These are phyloP conservation scores for Penicillium psychrosexuale DNA, from an alignment of 2,329 filamentous ascomycete genomes.

Conservation along the genomic window DNA sequence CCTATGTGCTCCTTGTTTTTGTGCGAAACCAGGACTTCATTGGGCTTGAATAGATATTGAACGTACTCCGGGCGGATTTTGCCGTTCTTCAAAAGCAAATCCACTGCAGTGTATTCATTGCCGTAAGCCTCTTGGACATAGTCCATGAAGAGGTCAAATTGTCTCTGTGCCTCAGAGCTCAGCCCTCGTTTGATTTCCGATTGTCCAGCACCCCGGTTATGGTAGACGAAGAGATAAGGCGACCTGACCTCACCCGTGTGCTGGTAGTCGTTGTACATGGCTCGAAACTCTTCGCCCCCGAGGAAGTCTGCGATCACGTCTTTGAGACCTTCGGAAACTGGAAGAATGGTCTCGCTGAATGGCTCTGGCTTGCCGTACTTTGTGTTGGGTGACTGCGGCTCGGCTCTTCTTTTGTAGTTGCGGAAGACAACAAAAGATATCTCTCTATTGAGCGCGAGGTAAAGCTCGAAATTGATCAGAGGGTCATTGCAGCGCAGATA, in stretches of 20 bases:
- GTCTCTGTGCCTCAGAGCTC: background rate
- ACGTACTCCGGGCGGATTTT: background rate
- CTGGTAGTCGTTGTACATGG: background rate
- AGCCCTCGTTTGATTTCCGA: background rate
- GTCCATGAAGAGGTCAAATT: conserved; percentile 2
- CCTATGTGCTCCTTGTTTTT: conserved; percentile 1
- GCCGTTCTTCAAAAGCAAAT: background rate
- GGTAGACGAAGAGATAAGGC: conserved; percentile 3
- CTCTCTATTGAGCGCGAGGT: conserved; percentile 4
- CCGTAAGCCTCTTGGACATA: conserved; percentile 1
- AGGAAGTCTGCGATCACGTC: background rate
- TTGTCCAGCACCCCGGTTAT: background rate
- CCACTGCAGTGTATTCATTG: background rate
- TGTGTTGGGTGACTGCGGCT: background rate
- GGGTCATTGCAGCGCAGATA: conserved; percentile 3
- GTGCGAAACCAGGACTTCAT: conserved; percentile 1
- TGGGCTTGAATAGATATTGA: conserved; percentile 8
- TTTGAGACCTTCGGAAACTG: conserved; percentile 1
- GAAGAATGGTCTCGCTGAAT: background rate
- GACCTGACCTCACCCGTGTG: background rate
- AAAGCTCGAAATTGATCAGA: conserved; percentile 2
- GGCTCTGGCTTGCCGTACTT: conserved; percentile 2
- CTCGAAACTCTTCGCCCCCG: background rate
- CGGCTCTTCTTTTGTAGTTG: background rate
- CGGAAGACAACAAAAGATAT: conserved; percentile 2